A percentile compares a stretch with the other conserved stretches of the same genome.
Evolutionary conservation across 345 rosid species (phyloP).

Genomic region (Excoecaria agallocha): DNA sequence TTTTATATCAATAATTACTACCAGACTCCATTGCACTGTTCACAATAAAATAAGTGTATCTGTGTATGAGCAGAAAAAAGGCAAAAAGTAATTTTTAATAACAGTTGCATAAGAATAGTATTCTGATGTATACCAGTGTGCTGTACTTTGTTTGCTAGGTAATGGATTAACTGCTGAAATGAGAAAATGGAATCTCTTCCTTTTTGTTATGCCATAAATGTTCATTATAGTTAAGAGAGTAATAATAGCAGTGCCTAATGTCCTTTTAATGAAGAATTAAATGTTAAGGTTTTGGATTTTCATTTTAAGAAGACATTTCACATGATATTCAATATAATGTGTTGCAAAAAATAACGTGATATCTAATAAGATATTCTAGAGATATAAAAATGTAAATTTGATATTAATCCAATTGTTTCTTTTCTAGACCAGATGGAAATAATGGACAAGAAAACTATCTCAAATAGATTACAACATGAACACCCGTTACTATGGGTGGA

Average conservation of each 20-base stretch:
- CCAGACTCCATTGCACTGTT: not conserved
- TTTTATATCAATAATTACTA: not conserved
- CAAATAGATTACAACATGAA: conserved; percentile 26
- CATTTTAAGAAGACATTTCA: not conserved
- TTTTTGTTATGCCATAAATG: not conserved
- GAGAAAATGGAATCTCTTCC: not conserved
- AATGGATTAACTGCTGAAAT: not conserved
- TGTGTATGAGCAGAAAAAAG: not conserved
- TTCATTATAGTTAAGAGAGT: not conserved
- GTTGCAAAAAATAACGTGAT: not conserved
- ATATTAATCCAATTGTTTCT: conserved; percentile 12
- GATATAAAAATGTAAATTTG: not conserved
- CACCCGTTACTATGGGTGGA: conserved; percentile 28
- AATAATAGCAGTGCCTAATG: not conserved
- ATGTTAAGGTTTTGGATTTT: not conserved
- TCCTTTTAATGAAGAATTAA: not conserved
- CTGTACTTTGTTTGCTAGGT: not conserved
- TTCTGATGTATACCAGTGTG: not conserved
- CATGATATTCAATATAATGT: not conserved
- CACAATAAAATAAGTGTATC: no score
- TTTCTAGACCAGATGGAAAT: conserved; percentile 37
- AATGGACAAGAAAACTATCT: conserved; percentile 31
- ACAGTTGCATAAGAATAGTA: not conserved
- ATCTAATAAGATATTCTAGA: not conserved
- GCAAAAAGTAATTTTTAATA: not conserved